phyloP scores from a whole-genome alignment of 73 alveolate species.

The Loxodes magnus region DNA sequence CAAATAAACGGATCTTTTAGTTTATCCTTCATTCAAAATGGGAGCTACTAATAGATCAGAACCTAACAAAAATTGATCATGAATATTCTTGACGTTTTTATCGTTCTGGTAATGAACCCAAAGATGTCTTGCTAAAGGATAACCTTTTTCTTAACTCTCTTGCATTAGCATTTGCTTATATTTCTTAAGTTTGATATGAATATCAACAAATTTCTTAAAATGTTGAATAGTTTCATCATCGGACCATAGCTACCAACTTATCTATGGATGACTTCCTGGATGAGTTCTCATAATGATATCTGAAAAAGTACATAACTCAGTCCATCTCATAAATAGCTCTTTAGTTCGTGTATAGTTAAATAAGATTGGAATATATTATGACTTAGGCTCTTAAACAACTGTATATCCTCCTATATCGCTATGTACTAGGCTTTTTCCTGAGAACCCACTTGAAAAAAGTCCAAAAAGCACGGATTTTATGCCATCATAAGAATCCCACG shows the following conservation, averaged over 20 bases:
- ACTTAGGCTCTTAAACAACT: constrained; percentile 2
- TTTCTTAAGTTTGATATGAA: constrained; percentile 3
- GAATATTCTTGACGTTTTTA: not conserved
- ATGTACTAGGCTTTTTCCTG: constrained; percentile 16
- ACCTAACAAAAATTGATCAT: constrained; percentile 26
- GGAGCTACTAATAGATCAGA: constrained; percentile 22
- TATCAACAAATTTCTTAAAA: constrained; percentile 9
- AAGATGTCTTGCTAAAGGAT: constrained; percentile 17
- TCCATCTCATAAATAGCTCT: constrained; percentile 23
- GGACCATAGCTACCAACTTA: constrained; percentile 11
- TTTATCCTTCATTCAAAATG: not conserved
- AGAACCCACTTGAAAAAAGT: constrained; percentile 13
- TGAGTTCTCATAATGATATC: no score
- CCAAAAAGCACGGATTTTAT: constrained; percentile 17
- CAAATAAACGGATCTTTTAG: constrained; percentile 3
- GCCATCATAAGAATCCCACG: constrained; percentile 22
- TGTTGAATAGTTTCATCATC: constrained; percentile 20
- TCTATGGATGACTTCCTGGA: no score
- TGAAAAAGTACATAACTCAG: no score
- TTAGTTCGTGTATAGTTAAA: constrained; percentile 6
- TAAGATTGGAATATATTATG: no score
- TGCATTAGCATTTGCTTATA: constrained; percentile 14
- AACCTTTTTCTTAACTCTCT: constrained; percentile 1
- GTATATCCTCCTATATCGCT: constrained; percentile 35
- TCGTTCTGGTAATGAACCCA: constrained; percentile 11